Base-by-base conservation (phyloP, 352 stramenopile genomes). In the Blastocystis sp. region DNA sequence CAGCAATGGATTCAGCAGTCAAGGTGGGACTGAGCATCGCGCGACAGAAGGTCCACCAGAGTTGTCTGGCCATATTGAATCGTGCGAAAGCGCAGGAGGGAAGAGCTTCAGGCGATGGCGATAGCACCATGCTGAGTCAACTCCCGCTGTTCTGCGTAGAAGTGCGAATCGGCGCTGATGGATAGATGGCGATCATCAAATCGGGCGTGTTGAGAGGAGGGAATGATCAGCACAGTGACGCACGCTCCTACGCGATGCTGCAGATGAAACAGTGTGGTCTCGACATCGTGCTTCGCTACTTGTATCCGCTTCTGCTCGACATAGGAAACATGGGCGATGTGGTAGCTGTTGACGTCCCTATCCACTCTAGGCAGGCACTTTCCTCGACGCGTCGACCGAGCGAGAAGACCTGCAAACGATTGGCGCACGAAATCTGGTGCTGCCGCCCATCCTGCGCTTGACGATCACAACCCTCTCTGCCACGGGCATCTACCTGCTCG, bases 141-240 rank as follows among this genome's bases (percentile, higher is more conserved):
- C 91, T 98, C 20, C 96, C 96, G 55, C 92, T 99, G 50, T 98
- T 98, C 90, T 92, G 95, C 76, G 93, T 96, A 93, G 69, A 92
- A 92, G 15, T 29, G 26, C 26, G 1, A 8, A 43, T 9, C 0
- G 15, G 15, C 13, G 20, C 8, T 82, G 15, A 73, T 8, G 59
- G 26, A 26, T 53, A 96, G 91, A 97, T 99, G 94, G 96, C 96
- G 45, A 91, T 98, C 69, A 94, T 98, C 91, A 99, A 99, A 93
- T 98, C 96, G 92, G 93, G 96, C 29, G 94, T 95, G 2, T 96
- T 98, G 88, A 94, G 97, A 87, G 97, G 97, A 79, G 96, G 96
- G 26, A 97, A 93, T 47, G 97, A 99, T 90, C 91, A 99, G 54
- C 95, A 95, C 80, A 93, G 96, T 15, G 97, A 99, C 91, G 95